Conservation (phyloP, 305 asterid genomes). For the Stenogyne calaminthoides region DNA sequence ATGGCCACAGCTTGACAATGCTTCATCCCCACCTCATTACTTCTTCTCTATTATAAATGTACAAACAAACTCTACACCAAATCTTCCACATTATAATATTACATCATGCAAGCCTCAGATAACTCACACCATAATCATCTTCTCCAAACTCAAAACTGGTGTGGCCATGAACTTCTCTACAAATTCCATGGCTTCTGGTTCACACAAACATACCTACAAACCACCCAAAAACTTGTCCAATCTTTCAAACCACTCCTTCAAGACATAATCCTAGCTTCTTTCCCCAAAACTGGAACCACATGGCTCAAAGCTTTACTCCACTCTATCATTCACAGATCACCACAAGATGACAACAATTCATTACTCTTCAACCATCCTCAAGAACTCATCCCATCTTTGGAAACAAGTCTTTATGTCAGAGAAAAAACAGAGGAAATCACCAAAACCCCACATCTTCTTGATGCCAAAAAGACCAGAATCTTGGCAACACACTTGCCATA, state of each 20-base stretch:
- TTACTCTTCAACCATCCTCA: conserved; percentile 39
- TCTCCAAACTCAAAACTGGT: conserved; percentile 41
- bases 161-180: conserved; percentile 34
- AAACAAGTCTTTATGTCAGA: conserved; percentile 34
- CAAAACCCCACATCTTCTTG: background rate
- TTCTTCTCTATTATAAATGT: background rate
- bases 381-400: conserved; percentile 47
- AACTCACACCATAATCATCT: background rate
- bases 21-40: too few relatives aligned
- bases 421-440: background rate
- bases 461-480: conserved; percentile 13
- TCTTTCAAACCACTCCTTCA: conserved; percentile 36
- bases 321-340: conserved; percentile 36
- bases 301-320: conserved; percentile 53
- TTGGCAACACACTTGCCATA: conserved; percentile 45
- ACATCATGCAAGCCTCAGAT: conserved; percentile 9
- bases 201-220: conserved; percentile 37
- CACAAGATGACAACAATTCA: background rate
- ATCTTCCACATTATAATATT: background rate
- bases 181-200: conserved; percentile 43
- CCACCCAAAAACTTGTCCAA: conserved; percentile 34
- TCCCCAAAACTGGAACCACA: conserved; percentile 57
- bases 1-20: too few relatives aligned
- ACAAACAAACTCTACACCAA: too few relatives aligned
- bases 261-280: conserved; percentile 44